These are phyloP conservation scores for Pseudovirgaria hyperparasitica DNA, from an alignment of 2,329 filamentous ascomycete species.

Conservation along the genomic window DNA sequence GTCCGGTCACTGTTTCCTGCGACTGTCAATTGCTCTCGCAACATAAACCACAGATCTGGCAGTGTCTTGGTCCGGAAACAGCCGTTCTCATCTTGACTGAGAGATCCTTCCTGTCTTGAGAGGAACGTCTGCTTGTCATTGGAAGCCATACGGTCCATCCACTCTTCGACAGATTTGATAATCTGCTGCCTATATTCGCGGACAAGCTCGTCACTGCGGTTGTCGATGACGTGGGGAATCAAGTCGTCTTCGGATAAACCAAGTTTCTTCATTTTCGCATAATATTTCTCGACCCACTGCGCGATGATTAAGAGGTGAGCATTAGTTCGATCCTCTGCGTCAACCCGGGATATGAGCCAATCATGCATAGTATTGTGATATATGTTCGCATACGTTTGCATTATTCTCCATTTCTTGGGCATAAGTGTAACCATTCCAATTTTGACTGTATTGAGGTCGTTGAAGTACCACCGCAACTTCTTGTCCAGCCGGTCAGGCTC, in stretches of 20 bases:
- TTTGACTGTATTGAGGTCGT: slow-evolving; percentile 89
- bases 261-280: slow-evolving; percentile 86
- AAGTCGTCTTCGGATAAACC: slow-evolving; percentile 69
- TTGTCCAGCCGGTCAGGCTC: slow-evolving; percentile 78
- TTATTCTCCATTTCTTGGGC: slow-evolving; percentile 94
- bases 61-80: slow-evolving; percentile 87
- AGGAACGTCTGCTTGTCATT: slow-evolving; percentile 73
- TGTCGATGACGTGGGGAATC: slow-evolving; percentile 75
- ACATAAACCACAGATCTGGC: slow-evolving; percentile 94
- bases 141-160: slow-evolving; percentile 85
- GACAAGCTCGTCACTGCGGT: slow-evolving; percentile 78
- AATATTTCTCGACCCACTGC: slow-evolving; percentile 92
- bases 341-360: slow-evolving; percentile 69
- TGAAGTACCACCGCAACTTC: slow-evolving; percentile 91
- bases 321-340: slow-evolving; percentile 73
- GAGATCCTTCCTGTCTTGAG: slow-evolving; percentile 63
- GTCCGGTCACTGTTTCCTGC: slow-evolving; percentile 73
- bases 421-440: slow-evolving; percentile 83
- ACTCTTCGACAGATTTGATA: slow-evolving; percentile 89
- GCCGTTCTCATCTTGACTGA: slow-evolving; percentile 79
- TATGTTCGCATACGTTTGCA: slow-evolving; percentile 76
- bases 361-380: slow-evolving; percentile 96
- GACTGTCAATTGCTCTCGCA: slow-evolving; percentile 80
- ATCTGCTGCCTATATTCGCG: slow-evolving; percentile 91
- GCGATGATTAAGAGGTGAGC: slow-evolving; percentile 84